Evolutionary conservation across 345 rosid genomes (phyloP), one percentile per base, ranked within the genome.

Genomic region (Aurinia saxatilis): DNA sequence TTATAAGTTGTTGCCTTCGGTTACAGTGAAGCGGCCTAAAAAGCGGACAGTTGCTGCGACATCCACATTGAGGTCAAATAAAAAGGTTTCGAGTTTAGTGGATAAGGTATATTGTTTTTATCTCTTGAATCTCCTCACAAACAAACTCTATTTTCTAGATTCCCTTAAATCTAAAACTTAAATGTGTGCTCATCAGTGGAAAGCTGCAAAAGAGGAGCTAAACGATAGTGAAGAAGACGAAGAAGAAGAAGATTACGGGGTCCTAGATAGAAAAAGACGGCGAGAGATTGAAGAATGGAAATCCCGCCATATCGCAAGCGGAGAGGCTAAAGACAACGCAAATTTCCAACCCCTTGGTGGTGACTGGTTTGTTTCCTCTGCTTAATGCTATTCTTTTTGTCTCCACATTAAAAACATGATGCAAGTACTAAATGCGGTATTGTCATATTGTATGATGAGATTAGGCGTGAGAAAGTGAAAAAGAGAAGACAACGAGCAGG

Each of bases 301-400:
- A 60, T 83, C 84, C 8, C 78, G 84, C 66, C 97, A 93, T 72
- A 86, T 90, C 38, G 88, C 95, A 3, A 93, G 92, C 61, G 90
- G 97, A 70, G 99, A 90, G 76, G 96, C 95, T 54, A 82, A 75
- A 77, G 90, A 82, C 60, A 93, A 93, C 58, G 99, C 99, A 12
- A 90, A 93, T 80, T 93, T 93, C 77, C 99, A 93, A 78, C 96
- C 99, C 27, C 73, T 93, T 13, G 92, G 95, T 39, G 92, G 97
- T 39, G 97, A 93, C 75, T 93, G 99, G 96, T 93, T 66, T 34
- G 90, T 65, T 18, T 40, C 14, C 5, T 40, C 67, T 4, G 23
- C 15, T 31, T 33, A 44, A 50, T 49, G 47, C 60, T 12, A 40
- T 8, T 3, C 8, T 48, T 48, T 9, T 31, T 44, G 14, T 21